Percentiles rank a stretch among this genome's conserved stretches.
These are phyloP conservation scores for Salix caprea DNA, from an alignment of 345 rosid genomes.

Conservation along the genomic window DNA sequence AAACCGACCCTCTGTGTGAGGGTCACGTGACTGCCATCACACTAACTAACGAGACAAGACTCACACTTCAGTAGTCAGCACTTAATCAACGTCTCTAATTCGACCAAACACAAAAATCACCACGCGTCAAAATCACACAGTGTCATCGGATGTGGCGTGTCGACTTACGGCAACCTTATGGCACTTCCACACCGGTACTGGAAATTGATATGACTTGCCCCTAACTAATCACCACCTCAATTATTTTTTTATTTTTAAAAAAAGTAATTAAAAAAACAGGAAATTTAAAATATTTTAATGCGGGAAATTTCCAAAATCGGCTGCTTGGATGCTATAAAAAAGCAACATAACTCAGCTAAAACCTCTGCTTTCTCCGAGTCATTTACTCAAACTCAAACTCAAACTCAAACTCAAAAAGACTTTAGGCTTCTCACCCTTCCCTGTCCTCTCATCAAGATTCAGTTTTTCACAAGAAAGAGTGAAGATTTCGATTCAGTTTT, in stretches of 20 bases:
- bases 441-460: background rate
- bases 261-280: background rate
- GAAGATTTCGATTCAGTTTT: background rate
- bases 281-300: background rate
- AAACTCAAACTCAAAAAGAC: too few relatives aligned
- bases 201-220: background rate
- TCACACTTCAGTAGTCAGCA: slow-evolving; percentile 14
- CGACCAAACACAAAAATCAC: background rate
- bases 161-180: slow-evolving; percentile 27
- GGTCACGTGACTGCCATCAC: slow-evolving; percentile 58
- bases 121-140: slow-evolving; percentile 40
- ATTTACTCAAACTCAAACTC: background rate
- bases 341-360: slow-evolving; percentile 25
- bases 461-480: background rate
- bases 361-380: slow-evolving; percentile 13
- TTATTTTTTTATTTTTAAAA: background rate
- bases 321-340: slow-evolving; percentile 57
- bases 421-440: too few relatives aligned
- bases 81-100: background rate
- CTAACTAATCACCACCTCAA: background rate
- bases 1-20: slow-evolving; percentile 64
- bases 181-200: slow-evolving; percentile 4
- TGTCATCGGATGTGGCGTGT: slow-evolving; percentile 42
- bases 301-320: slow-evolving; percentile 30
- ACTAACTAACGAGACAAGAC: background rate